phyloP scores from a whole-genome alignment of 2,329 filamentous ascomycete species.

The Nigrospora osmanthi region DNA sequence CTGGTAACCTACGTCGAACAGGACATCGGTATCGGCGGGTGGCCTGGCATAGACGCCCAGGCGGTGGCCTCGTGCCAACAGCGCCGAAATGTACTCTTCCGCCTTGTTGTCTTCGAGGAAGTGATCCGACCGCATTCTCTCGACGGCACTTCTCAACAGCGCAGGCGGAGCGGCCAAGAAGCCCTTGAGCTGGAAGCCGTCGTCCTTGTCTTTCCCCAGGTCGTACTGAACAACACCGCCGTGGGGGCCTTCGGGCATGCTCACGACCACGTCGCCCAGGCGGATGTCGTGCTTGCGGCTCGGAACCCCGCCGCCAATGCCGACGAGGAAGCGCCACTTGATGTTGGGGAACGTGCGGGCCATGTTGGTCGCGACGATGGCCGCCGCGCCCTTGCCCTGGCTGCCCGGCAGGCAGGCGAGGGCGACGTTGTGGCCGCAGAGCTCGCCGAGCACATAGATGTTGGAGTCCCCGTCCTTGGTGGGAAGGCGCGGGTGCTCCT shows the following conservation, averaged over 20 bases:
- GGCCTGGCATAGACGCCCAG: slow-evolving; percentile 7
- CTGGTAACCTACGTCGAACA: slow-evolving; percentile 7
- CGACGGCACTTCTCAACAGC: slow-evolving; percentile 7
- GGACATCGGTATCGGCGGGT: slow-evolving; percentile 4
- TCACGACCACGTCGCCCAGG: slow-evolving; percentile 24
- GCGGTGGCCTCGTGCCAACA: slow-evolving; percentile 3
- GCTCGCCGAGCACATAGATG: slow-evolving; percentile 15
- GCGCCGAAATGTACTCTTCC: slow-evolving; percentile 1
- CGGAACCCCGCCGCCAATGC: slow-evolving; percentile 3
- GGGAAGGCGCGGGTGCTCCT: slow-evolving; percentile 12
- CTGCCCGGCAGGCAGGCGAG: slow-evolving; percentile 17
- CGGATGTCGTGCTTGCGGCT: slow-evolving; percentile 16
- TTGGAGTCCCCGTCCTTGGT: slow-evolving; percentile 12
- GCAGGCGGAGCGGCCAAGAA: slow-evolving; percentile 9
- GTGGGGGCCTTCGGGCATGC: slow-evolving; percentile 7
- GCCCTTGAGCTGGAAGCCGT: slow-evolving; percentile 4
- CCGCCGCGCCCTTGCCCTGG: slow-evolving; percentile 16
- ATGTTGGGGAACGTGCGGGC: slow-evolving; percentile 14
- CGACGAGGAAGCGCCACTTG: slow-evolving; percentile 15
- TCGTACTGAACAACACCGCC: slow-evolving; percentile 23
- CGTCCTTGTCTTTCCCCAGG: slow-evolving; percentile 13
- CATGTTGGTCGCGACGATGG: slow-evolving; percentile 14
- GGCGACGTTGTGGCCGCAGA: slow-evolving; percentile 16
- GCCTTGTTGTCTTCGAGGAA: slow-evolving; percentile 5
- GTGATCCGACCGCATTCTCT: slow-evolving; percentile 10